Base-by-base conservation (phyloP, 257 asterid genomes). In the Penstemon barbatus region DNA sequence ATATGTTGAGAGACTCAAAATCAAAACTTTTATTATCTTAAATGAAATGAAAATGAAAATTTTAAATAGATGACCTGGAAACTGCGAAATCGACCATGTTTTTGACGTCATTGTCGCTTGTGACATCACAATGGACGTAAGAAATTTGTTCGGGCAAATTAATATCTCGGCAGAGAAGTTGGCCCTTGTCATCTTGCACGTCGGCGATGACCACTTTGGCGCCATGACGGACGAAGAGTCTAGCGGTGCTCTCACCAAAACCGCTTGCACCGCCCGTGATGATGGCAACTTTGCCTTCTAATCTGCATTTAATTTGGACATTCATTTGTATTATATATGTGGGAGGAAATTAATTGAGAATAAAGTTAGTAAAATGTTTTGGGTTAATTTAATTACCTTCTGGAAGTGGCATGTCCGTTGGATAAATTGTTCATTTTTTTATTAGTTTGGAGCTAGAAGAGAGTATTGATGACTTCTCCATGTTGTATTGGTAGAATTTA, bases 231-330 rank as follows among this genome's bases (percentile, higher is more conserved):
- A 52, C 66, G 74, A 88, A 90, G 3, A 88, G 86, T 51, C 90
- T 53, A 4, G 74, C 94, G 6, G 97, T 80, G 74, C 85, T 74
- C 80, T 84, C 97, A 2, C 97, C 97, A 45, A 90, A 83, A 11
- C 97, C 96, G 74, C 96, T 86, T 5, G 97, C 95, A 8, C 96
- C 97, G 50, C 97, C 97, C 46, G 97, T 90, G 57, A 90, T 72
- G 41, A 88, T 76, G 18, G 95, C 97, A 0, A 90, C 96, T 69
- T 90, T 90, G 19, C 96, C 95, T 66, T 84, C 88, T 61, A 90
- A 69, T 58, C 89, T 87, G 73, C 77, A 70, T 13, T 63, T 6
- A 25, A 25, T 25, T 25, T 25, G 33, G 33, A 25, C 33, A 25
- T 25, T 25, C 33, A 25, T 25, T 25, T 25, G 33, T 25, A 25